Conservation (phyloP, 73 alveolate genomes). For the Paramecium bursaria region DNA sequence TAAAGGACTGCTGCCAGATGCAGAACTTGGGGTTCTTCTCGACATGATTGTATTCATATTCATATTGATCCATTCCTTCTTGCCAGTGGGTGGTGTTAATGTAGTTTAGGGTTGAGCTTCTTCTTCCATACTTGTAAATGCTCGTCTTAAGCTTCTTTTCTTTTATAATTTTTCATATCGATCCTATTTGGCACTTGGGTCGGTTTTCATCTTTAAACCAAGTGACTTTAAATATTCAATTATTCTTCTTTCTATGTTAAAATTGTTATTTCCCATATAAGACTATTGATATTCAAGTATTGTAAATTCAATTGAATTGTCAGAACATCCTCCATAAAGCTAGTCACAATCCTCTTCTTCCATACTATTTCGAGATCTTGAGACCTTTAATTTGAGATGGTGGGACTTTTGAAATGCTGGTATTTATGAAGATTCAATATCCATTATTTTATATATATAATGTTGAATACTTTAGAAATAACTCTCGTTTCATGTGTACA, state of each 20-base stretch:
- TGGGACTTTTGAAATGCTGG: no score
- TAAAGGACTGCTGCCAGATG: conserved; percentile 51
- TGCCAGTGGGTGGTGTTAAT: background rate
- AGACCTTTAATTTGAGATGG: no score
- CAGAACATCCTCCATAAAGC: conserved; percentile 49
- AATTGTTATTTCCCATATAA: conserved; percentile 4
- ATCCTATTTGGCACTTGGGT: conserved; percentile 50
- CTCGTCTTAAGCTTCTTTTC: conserved; percentile 27
- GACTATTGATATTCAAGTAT: conserved; percentile 6
- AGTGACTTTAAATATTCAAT: conserved; percentile 26
- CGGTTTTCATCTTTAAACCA: conserved; percentile 42
- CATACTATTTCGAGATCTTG: no score
- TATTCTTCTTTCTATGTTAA: conserved; percentile 28
- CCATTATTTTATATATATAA: no score
- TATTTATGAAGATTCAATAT: no score
- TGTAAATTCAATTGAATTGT: conserved; percentile 7
- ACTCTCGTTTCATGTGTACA: no score
- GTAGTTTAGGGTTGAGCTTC: conserved; percentile 10
- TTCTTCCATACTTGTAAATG: conserved; percentile 16
- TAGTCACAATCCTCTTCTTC: conserved; percentile 51
- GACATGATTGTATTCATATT: conserved; percentile 19
- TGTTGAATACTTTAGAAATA: no score
- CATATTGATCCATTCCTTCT: background rate
- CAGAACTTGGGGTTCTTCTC: conserved; percentile 27
- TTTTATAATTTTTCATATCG: background rate